phyloP scores from a whole-genome alignment of 2,329 filamentous ascomycete genomes.

The Aspergillus brunneoviolaceus region DNA sequence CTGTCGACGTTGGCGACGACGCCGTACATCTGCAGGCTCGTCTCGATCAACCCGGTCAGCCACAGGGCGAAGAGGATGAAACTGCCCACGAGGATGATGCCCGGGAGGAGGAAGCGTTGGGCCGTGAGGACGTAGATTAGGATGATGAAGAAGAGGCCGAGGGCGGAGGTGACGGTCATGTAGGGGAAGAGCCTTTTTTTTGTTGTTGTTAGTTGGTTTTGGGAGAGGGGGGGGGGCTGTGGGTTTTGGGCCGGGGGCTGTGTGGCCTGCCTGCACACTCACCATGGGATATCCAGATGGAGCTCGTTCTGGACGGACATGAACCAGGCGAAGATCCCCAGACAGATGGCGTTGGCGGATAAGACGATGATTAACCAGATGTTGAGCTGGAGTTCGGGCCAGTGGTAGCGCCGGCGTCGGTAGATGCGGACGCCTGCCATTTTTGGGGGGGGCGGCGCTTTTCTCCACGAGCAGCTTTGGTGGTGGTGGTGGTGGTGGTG shows the following conservation, averaged over 20 bases:
- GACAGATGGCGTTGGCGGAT: slow-evolving; percentile 55
- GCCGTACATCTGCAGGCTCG: slow-evolving; percentile 61
- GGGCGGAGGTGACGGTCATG: slow-evolving; percentile 57
- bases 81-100: slow-evolving; percentile 58
- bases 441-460: neutral
- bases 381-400: slow-evolving; percentile 65
- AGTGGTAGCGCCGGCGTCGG: slow-evolving; percentile 55
- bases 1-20: slow-evolving; percentile 56
- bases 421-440: slow-evolving; percentile 34
- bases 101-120: slow-evolving; percentile 58
- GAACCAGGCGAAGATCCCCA: slow-evolving; percentile 62
- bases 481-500: neutral
- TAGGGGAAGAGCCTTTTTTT: slow-evolving; percentile 61
- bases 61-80: slow-evolving; percentile 64
- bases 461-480: too few species aligned
- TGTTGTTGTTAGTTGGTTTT: slow-evolving; percentile 2
- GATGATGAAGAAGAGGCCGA: slow-evolving; percentile 60
- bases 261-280: slow-evolving; percentile 11
- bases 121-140: slow-evolving; percentile 58
- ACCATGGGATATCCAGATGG: slow-evolving; percentile 61
- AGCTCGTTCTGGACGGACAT: slow-evolving; percentile 58
- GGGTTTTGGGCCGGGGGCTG: too few species aligned
- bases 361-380: slow-evolving; percentile 65
- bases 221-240: neutral
- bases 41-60: slow-evolving; percentile 63